phyloP scores from a whole-genome alignment of 192 early-diverging fungal species.

The Oehlia diaphana region DNA sequence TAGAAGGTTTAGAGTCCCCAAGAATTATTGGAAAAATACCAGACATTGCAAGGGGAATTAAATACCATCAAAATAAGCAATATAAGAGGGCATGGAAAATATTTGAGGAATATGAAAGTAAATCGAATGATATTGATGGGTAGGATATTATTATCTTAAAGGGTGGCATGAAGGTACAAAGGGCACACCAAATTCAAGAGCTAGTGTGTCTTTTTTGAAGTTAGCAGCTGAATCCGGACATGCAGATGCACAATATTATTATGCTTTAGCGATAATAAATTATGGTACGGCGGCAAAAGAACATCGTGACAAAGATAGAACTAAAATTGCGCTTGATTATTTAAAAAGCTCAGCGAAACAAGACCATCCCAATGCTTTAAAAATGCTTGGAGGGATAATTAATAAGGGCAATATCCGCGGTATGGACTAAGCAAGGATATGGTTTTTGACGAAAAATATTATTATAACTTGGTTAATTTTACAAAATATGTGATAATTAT shows the following conservation, averaged over 20 bases:
- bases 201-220: background rate
- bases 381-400: background rate
- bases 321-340: background rate
- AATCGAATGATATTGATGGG: background rate
- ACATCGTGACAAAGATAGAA: background rate
- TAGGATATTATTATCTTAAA: conserved; percentile 3
- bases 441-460: too few relatives aligned
- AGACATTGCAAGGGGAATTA: background rate
- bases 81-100: background rate
- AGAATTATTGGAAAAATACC: background rate
- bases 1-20: background rate
- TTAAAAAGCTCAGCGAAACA: background rate
- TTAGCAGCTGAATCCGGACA: background rate
- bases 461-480: too few relatives aligned
- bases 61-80: background rate
- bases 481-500: too few relatives aligned
- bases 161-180: background rate
- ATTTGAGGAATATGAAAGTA: background rate
- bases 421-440: background rate
- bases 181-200: background rate
- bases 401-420: background rate
- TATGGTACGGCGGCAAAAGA: background rate
- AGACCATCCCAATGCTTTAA: background rate
- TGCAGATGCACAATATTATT: background rate
- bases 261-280: background rate